phyloP scores from a whole-genome alignment of 768 basidiomycete species.

The Saitozyma podzolica region DNA sequence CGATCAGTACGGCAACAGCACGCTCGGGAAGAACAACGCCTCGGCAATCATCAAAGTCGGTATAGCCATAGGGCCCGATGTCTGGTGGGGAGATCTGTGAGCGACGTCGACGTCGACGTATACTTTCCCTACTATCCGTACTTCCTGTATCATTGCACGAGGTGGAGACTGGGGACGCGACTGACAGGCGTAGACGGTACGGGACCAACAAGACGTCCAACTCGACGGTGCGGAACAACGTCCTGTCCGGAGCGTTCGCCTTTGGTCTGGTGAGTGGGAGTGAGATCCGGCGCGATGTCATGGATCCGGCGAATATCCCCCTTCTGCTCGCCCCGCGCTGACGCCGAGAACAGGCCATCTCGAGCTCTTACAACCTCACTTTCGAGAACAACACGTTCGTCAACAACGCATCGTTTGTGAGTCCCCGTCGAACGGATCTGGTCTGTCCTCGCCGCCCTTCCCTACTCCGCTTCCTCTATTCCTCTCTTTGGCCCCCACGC shows the following conservation, averaged over 20 bases:
- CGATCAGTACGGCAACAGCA: conserved; percentile 28
- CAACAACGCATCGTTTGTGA: conserved; percentile 39
- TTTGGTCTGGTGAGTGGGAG: conserved; percentile 37
- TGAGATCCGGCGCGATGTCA: neutral
- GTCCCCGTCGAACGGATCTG: conserved; percentile 3
- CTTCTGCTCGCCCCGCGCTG: neutral
- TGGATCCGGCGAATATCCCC: neutral
- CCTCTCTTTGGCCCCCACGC: too few species aligned
- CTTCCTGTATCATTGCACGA: neutral
- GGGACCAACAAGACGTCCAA: conserved; percentile 39
- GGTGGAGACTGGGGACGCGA: neutral
- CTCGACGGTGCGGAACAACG: conserved; percentile 34
- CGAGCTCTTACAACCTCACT: conserved; percentile 26
- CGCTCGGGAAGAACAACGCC: conserved; percentile 30
- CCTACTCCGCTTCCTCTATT: too few species aligned
- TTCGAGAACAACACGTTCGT: conserved; percentile 38
- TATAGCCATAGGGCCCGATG: conserved; percentile 39
- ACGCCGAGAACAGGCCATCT: conserved; percentile 19
- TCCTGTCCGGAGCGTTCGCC: conserved; percentile 39
- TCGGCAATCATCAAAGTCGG: conserved; percentile 47
- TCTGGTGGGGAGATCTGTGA: conserved; percentile 26
- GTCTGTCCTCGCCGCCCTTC: too few species aligned
- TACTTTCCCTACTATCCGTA: neutral
- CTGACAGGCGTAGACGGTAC: conserved; percentile 21
- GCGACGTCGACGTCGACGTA: neutral